These are phyloP conservation scores for Bipolaris sorokiniana DNA, from an alignment of 2,329 filamentous ascomycete genomes.

Conservation along the genomic window DNA sequence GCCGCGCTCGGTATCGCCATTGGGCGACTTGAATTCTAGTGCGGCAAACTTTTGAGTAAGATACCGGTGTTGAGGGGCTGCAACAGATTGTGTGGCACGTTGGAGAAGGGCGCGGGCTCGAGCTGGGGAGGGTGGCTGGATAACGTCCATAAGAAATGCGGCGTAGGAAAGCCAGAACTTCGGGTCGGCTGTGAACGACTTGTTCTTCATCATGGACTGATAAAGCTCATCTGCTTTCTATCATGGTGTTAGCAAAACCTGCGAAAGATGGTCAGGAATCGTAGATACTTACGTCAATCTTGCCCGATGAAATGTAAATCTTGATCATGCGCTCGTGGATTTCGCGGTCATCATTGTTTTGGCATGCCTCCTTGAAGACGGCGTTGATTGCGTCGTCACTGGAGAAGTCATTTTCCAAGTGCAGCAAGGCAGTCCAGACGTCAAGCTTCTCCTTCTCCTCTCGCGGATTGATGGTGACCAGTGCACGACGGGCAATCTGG, in stretches of 20 bases:
- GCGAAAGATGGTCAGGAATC: constrained; percentile 5
- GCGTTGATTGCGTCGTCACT: constrained; percentile 81
- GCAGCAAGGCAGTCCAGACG: constrained; percentile 92
- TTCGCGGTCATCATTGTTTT: constrained; percentile 90
- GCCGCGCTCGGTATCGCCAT: constrained; percentile 86
- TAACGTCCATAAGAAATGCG: constrained; percentile 82
- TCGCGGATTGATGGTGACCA: constrained; percentile 87
- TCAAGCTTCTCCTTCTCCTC: constrained; percentile 94
- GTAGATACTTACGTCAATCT: constrained; percentile 70
- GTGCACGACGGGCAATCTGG: constrained; percentile 86
- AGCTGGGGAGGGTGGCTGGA: constrained; percentile 72
- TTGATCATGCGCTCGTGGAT: constrained; percentile 88
- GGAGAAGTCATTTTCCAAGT: constrained; percentile 90
- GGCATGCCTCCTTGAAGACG: constrained; percentile 88
- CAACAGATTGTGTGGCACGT: constrained; percentile 84
- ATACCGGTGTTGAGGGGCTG: constrained; percentile 69
- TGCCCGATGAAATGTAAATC: constrained; percentile 92
- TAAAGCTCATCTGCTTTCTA: constrained; percentile 90
- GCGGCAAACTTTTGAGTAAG: constrained; percentile 88
- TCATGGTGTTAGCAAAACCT: constrained; percentile 30
- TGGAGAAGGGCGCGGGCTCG: constrained; percentile 78
- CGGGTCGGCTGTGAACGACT: constrained; percentile 74
- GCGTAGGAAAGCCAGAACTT: constrained; percentile 94
- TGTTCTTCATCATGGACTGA: constrained; percentile 85
- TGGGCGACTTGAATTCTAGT: constrained; percentile 84